Conservation (phyloP, 2,329 filamentous ascomycete species). For the Fusarium nodosum region DNA sequence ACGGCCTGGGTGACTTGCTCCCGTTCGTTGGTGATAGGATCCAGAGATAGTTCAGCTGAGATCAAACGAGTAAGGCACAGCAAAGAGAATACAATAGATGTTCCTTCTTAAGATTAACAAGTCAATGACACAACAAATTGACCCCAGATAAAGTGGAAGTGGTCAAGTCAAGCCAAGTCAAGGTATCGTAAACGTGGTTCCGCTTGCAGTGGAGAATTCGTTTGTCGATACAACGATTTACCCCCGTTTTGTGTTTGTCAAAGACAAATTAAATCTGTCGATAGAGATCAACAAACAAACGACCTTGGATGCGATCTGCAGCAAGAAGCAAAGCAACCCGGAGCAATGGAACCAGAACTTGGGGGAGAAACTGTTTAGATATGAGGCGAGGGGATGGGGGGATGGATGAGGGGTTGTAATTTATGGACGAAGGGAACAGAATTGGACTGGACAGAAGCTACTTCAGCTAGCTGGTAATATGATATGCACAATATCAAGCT, state of each 20-base stretch:
- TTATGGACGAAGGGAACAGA: conserved; percentile 36
- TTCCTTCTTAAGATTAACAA: conserved; percentile 23
- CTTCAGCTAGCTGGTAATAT: conserved; percentile 14
- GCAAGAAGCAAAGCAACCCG: conserved; percentile 32
- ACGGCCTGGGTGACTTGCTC: conserved; percentile 22
- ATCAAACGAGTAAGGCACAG: conserved; percentile 26
- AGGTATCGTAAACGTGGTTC: conserved; percentile 10
- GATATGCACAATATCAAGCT: conserved; percentile 18
- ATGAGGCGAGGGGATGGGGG: conserved; percentile 28
- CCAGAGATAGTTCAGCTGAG: conserved; percentile 23
- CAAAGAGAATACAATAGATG: not conserved
- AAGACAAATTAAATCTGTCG: not conserved
- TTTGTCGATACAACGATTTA: conserved; percentile 11
- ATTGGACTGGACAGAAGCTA: conserved; percentile 25
- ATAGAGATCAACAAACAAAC: conserved; percentile 24
- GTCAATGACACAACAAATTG: conserved; percentile 19
- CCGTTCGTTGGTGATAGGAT: conserved; percentile 4
- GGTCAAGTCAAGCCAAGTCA: conserved; percentile 10
- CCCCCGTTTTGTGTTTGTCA: conserved; percentile 8
- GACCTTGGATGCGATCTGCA: conserved; percentile 36
- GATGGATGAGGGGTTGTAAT: conserved; percentile 41
- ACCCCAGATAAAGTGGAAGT: conserved; percentile 6
- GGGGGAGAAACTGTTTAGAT: conserved; percentile 33
- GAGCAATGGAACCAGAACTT: conserved; percentile 46
- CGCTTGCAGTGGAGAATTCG: conserved; percentile 6